Conservation (phyloP, 108 stramenopile species). For the Poteriospumella lacustris region DNA sequence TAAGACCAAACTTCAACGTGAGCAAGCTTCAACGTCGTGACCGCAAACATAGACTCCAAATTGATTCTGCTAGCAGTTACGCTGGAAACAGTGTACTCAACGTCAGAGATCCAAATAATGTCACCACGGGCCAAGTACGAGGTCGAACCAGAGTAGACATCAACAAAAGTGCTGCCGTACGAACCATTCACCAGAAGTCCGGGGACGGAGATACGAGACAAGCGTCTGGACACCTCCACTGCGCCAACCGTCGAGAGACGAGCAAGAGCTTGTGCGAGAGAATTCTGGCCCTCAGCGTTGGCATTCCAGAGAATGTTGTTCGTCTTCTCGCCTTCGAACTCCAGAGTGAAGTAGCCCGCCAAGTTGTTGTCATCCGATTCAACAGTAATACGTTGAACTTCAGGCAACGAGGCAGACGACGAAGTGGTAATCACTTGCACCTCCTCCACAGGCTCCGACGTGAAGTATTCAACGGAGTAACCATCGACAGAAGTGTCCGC, state of each 20-base stretch:
- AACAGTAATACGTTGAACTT: conserved; percentile 58
- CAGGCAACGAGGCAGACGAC: conserved; percentile 55
- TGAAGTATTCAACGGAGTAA: conserved; percentile 49
- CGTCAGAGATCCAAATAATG: conserved; percentile 20
- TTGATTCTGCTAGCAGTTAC: background rate
- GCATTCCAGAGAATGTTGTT: conserved; percentile 67
- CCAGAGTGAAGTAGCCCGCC: conserved; percentile 65
- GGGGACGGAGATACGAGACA: conserved; percentile 51
- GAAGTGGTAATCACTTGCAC: conserved; percentile 71
- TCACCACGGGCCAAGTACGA: background rate
- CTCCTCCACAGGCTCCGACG: conserved; percentile 47
- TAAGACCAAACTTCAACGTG: conserved; percentile 64
- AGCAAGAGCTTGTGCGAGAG: conserved; percentile 59
- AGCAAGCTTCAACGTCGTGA: conserved; percentile 44
- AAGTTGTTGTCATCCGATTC: conserved; percentile 59
- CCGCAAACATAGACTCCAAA: conserved; percentile 26
- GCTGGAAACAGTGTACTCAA: background rate
- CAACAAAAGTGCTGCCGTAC: background rate
- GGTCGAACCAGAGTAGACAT: background rate
- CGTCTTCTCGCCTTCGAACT: conserved; percentile 62
- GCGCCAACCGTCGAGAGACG: conserved; percentile 60
- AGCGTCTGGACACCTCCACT: conserved; percentile 63
- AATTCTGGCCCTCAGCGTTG: conserved; percentile 62
- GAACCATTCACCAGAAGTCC: conserved; percentile 40
- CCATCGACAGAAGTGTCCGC: background rate